Evolutionary conservation across 2,329 filamentous ascomycete species (phyloP).

Genomic region (Periconia sp.): DNA sequence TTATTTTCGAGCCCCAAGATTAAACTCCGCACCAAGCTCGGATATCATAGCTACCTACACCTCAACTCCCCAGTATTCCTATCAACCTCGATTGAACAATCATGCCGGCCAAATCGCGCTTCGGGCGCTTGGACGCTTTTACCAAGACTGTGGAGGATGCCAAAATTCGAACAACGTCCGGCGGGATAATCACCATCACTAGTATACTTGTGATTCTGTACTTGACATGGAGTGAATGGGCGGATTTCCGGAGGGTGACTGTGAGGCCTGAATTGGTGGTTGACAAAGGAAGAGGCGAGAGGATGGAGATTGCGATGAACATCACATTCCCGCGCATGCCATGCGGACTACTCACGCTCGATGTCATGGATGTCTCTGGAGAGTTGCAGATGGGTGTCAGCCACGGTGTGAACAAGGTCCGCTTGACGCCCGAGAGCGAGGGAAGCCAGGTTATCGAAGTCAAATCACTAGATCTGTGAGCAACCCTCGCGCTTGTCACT

Average conservation of each 20-base stretch:
- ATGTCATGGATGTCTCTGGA: conserved; percentile 98
- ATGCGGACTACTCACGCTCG: conserved; percentile 92
- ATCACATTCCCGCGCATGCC: conserved; percentile 92
- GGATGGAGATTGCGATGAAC: conserved; percentile 99
- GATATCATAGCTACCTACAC: neutral
- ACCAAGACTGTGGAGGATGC: conserved; percentile 99
- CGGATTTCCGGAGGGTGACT: conserved; percentile 81
- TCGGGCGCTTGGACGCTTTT: conserved; percentile 96
- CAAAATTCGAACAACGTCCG: conserved; percentile 90
- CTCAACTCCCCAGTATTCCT: neutral
- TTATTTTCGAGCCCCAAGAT: neutral
- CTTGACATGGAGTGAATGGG: conserved; percentile 93
- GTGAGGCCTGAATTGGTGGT: conserved; percentile 93
- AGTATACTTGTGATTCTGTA: conserved; percentile 87
- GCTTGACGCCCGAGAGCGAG: conserved; percentile 70
- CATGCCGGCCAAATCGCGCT: conserved; percentile 91
- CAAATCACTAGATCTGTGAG: conserved; percentile 43
- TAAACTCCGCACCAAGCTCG: neutral
- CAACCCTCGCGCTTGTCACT: neutral
- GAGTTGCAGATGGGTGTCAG: conserved; percentile 94
- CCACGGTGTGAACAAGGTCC: conserved; percentile 89
- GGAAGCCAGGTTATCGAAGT: conserved; percentile 61
- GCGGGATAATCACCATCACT: conserved; percentile 89
- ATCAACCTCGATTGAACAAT: conserved; percentile 13
- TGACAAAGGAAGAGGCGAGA: conserved; percentile 94